Evolutionary conservation across 768 basidiomycete genomes (phyloP).

Genomic region (Boletus eberwhitei): DNA sequence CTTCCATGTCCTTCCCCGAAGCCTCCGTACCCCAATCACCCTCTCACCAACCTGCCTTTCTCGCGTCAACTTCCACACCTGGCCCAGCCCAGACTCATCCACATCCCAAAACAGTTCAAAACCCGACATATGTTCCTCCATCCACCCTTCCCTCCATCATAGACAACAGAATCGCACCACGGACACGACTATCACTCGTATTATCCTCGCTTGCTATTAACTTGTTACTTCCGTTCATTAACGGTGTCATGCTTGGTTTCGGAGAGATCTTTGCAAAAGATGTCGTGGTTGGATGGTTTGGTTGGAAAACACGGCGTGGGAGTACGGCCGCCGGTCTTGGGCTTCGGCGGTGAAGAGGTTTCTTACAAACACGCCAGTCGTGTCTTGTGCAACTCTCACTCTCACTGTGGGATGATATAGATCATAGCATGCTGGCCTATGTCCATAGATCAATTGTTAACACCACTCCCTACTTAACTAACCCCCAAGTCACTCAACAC

Average conservation of each 20-base stretch:
- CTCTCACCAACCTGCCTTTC: constrained; percentile 21
- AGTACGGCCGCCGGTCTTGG: constrained; percentile 25
- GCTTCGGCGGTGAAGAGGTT: constrained; percentile 16
- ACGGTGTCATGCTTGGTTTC: constrained; percentile 96
- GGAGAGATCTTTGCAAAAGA: constrained; percentile 90
- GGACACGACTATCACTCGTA: constrained; percentile 65
- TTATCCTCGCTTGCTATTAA: constrained; percentile 80
- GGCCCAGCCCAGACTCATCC: constrained; percentile 10
- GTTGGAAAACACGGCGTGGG: constrained; percentile 37
- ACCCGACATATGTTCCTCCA: constrained; percentile 26
- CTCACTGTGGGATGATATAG: neutral
- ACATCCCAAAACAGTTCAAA: constrained; percentile 21
- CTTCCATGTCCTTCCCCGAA: constrained; percentile 76
- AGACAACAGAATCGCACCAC: constrained; percentile 60
- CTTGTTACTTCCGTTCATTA: constrained; percentile 81
- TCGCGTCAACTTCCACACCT: constrained; percentile 12
- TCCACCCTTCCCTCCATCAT: constrained; percentile 70
- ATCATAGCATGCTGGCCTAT: neutral
- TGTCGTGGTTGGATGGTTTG: constrained; percentile 54
- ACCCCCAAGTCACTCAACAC: constrained; percentile 60
- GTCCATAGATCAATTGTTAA: neutral
- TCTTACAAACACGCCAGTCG: neutral
- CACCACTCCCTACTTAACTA: constrained; percentile 34
- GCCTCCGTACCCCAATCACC: constrained; percentile 52
- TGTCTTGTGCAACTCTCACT: neutral